Conservation (phyloP, 768 basidiomycete genomes). For the Auriscalpium microsporum region DNA sequence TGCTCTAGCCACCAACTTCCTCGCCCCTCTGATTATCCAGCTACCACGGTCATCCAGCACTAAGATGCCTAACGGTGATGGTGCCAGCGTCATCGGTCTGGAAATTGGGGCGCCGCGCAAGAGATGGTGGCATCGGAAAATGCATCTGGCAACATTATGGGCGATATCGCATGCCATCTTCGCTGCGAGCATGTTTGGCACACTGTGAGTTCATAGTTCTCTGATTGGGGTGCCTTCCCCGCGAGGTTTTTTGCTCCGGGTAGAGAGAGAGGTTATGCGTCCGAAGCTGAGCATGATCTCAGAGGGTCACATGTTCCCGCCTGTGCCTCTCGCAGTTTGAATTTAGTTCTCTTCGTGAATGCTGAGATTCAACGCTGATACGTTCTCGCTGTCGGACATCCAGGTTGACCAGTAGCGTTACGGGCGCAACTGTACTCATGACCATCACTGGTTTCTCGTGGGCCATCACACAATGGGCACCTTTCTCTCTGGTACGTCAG, state of each 20-base stretch:
- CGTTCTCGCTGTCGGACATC: background rate
- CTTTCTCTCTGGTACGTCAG: constrained; percentile 70
- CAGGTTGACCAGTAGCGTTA: constrained; percentile 66
- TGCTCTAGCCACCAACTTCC: constrained; percentile 55
- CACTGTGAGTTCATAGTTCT: constrained; percentile 55
- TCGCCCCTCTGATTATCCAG: constrained; percentile 57
- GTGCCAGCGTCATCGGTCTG: background rate
- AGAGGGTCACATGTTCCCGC: background rate
- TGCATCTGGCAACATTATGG: constrained; percentile 71
- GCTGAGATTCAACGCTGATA: background rate
- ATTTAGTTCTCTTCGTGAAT: background rate
- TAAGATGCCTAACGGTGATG: constrained; percentile 12
- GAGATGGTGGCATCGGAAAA: constrained; percentile 23
- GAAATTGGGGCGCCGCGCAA: background rate
- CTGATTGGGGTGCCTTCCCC: background rate
- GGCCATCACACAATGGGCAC: constrained; percentile 90
- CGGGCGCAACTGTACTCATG: constrained; percentile 67
- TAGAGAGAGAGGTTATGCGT: no score
- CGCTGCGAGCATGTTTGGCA: constrained; percentile 68
- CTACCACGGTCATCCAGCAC: background rate
- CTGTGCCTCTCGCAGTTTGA: background rate
- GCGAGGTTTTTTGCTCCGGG: no score
- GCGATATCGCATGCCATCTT: constrained; percentile 69
- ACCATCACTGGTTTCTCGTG: constrained; percentile 83
- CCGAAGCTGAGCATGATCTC: no score